Base-by-base conservation (phyloP, 2,329 filamentous ascomycete genomes). In the Ceratocystiopsis sp. region DNA sequence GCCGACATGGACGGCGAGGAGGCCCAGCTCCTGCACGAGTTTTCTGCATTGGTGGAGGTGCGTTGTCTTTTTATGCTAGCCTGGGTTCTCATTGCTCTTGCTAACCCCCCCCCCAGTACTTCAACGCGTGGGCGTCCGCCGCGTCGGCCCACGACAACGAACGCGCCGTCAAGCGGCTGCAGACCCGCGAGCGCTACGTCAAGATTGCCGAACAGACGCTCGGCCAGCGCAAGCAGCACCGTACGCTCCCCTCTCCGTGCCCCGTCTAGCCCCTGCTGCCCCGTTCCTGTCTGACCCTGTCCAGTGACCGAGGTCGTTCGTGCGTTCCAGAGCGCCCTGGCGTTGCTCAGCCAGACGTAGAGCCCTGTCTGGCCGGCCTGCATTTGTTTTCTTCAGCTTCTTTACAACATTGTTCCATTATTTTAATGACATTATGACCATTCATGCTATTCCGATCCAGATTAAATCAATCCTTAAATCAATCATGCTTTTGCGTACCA, bases 131-230 rank as follows among this genome's bases (percentile, higher is more conserved):
- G 86, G 81, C 83, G 19, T 68, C 78, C 17, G 75, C 81, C 13
- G 80, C 81, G 1, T 71, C 77, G 32, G 62, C 67, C 12, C 77
- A 84, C 48, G 87, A 94, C 57, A 77, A 82, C 44, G 78, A 80
- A 46, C 73, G 87, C 44, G 81, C 83, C 19, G 68, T 75, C 49
- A 89, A 89, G 59, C 76, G 86, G 44, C 68, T 94, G 38, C 81
- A 80, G 54, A 95, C 87, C 2, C 77, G 86, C 48, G 76, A 80
- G 57, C 68, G 75, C 47, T 82, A 80, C 57, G 84, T 93, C 29
- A 75, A 80, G 48, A 66, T 84, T 37, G 75, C 80, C 0, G 87
- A 94, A 57, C 65, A 74, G 35, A 71, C 68, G 21, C 66, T 93
- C 45, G 74, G 77, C 43, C 70, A 79, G 51, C 91, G 81, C 56